These are phyloP conservation scores for Corchorus capsularis DNA, from an alignment of 345 rosid species.

Conservation along the genomic window DNA sequence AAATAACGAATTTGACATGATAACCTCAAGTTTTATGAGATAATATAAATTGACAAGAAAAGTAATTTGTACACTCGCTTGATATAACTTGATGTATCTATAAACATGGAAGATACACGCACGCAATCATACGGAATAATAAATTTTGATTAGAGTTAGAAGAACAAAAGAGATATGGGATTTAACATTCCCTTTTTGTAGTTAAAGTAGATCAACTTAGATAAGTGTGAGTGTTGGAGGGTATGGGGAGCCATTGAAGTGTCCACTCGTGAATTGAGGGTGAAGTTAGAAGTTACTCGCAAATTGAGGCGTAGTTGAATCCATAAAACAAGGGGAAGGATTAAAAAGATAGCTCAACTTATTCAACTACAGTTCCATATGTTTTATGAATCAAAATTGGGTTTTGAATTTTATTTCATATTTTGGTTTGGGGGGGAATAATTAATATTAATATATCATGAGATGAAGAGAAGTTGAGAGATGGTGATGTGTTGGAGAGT, in stretches of 20 bases:
- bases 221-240: background rate
- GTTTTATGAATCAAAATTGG: background rate
- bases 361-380: slow-evolving; percentile 1
- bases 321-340: slow-evolving; percentile 7
- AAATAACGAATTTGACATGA: background rate
- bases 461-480: slow-evolving; percentile 17
- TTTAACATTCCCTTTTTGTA: background rate
- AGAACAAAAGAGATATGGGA: background rate
- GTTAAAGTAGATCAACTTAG: background rate
- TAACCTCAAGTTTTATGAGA: background rate
- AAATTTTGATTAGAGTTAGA: background rate
- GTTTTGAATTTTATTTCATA: too few species aligned
- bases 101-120: background rate
- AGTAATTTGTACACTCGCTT: background rate
- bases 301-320: slow-evolving; percentile 21
- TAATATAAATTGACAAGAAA: background rate
- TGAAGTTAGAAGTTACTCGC: background rate
- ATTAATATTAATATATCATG: slow-evolving; percentile 3
- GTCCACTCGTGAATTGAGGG: background rate
- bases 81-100: background rate
- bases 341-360: slow-evolving; percentile 5
- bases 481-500: slow-evolving; percentile 24
- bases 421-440: background rate
- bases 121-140: background rate
- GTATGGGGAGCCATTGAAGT: background rate